Evolutionary conservation across 371 early-diverging fungal genomes (phyloP).

Genomic region (Basidiobolus meristosporus): DNA sequence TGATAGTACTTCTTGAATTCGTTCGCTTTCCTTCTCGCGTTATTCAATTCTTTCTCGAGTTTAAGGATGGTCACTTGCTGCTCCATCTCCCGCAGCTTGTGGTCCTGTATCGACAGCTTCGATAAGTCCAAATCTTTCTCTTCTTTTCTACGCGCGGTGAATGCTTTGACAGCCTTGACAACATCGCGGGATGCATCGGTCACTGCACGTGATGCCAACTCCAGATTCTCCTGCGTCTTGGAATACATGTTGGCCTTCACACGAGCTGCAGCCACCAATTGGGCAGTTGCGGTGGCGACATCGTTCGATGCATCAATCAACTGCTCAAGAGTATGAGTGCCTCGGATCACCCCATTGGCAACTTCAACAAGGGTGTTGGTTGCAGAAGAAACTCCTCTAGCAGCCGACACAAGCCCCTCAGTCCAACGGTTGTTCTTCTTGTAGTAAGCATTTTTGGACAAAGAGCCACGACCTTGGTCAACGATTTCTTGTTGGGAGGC

Average conservation of each 20-base stretch:
- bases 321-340: constrained; percentile 79
- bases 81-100: constrained; percentile 91
- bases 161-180: constrained; percentile 80
- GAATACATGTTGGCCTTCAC: too few relatives aligned
- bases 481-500: constrained; percentile 93
- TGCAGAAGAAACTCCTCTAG: constrained; percentile 84
- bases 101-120: constrained; percentile 70
- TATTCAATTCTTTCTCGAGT: constrained; percentile 75
- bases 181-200: constrained; percentile 77
- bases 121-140: constrained; percentile 44
- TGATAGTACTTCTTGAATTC: constrained; percentile 78
- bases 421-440: constrained; percentile 98
- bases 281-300: constrained; percentile 88
- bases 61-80: constrained; percentile 91
- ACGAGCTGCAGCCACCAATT: constrained; percentile 93
- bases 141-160: constrained; percentile 51
- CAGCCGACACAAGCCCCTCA: constrained; percentile 93
- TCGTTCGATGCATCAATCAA: constrained; percentile 90
- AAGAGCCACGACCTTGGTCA: constrained; percentile 69
- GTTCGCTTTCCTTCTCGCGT: constrained; percentile 70
- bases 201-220: constrained; percentile 82
- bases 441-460: constrained; percentile 84
- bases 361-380: constrained; percentile 83
- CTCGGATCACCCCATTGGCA: constrained; percentile 88
- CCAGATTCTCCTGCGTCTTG: constrained; percentile 78